Base-by-base conservation (phyloP, 768 basidiomycete genomes). In the Asterophora parasitica region DNA sequence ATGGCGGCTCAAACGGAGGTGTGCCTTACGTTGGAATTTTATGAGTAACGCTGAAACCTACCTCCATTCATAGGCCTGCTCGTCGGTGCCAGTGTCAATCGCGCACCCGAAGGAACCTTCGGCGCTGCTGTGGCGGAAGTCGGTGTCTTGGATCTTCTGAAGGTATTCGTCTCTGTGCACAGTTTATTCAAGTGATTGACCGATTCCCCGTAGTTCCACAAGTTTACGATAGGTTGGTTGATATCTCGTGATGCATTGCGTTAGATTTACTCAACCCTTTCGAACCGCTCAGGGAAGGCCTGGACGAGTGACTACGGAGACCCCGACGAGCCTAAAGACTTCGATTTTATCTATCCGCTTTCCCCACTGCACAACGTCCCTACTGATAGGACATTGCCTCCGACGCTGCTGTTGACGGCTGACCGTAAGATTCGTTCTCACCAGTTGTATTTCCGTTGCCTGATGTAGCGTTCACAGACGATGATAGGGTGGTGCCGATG, bases 341-440 rank as follows among this genome's bases (percentile, higher is more conserved):
- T 92, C 57, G 90, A 92, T 67, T 91, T 87, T 67, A 88, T 91
- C 54, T 73, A 79, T 60, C 83, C 82, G 1, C 76, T 87, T 49
- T 92, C 89, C 8, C 89, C 90, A 0, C 57, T 92, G 23, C 89
- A 92, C 63, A 92, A 86, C 54, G 72, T 92, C n/a, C 75, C 82
- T 34, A 69, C 68, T 38, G 68, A 77, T 55, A 79, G 72, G 61
- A 64, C 71, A 4, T 67, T 87, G 36, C 90, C 90, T 1, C 80
- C 90, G 0, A 71, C 73, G n/a, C 60, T 92, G 49, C 70, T 92
- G n/a, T 67, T 85, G 60, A 89, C 88, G n/a, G 87, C 85, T 13
- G 88, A 88, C 62, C 86, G 85, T 90, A 62, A 53, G 85, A 23
- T 23, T 74, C 15, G 36, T 27, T 13, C 20, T 13, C 11, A 20